A percentile compares a stretch with the other conserved stretches of the same genome.
These are phyloP conservation scores for Lagenaria siceraria DNA, from an alignment of 306 rosid genomes.

Conservation along the genomic window DNA sequence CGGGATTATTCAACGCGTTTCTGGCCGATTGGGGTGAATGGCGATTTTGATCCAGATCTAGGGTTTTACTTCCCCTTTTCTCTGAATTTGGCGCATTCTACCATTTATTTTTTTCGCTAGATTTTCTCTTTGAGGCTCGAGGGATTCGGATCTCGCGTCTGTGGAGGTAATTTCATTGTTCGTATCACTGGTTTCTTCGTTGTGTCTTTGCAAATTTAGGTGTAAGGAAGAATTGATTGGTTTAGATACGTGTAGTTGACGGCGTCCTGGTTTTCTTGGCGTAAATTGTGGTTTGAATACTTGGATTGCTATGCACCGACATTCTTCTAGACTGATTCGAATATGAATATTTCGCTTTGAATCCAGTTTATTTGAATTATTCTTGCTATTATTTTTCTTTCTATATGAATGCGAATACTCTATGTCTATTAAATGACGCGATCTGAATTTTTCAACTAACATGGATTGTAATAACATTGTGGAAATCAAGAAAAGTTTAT, in stretches of 20 bases:
- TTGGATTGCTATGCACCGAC: not conserved
- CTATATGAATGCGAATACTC: not conserved
- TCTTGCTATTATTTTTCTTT: not conserved
- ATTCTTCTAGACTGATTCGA: not conserved
- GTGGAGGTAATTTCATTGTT: constrained; percentile 17
- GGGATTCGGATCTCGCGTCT: constrained; percentile 33
- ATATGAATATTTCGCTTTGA: not conserved
- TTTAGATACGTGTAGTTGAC: not conserved
- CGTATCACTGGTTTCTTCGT: not conserved
- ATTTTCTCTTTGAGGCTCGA: constrained; percentile 8
- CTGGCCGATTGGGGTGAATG: not conserved
- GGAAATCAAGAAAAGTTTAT: not conserved
- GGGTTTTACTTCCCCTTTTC: constrained; percentile 15
- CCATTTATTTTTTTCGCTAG: not conserved
- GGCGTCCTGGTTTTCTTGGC: not conserved
- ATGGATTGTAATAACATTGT: not conserved
- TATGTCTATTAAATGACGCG: not conserved
- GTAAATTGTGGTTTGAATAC: not conserved
- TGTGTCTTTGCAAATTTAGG: not conserved
- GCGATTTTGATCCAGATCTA: constrained; percentile 23
- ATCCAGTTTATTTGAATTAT: not conserved
- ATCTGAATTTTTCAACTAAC: not conserved
- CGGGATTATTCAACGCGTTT: not conserved
- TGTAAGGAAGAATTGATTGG: not conserved
- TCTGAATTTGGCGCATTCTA: not conserved